Base-by-base conservation (phyloP, 192 early-diverging fungal species). In the Entomortierella lignicola region DNA sequence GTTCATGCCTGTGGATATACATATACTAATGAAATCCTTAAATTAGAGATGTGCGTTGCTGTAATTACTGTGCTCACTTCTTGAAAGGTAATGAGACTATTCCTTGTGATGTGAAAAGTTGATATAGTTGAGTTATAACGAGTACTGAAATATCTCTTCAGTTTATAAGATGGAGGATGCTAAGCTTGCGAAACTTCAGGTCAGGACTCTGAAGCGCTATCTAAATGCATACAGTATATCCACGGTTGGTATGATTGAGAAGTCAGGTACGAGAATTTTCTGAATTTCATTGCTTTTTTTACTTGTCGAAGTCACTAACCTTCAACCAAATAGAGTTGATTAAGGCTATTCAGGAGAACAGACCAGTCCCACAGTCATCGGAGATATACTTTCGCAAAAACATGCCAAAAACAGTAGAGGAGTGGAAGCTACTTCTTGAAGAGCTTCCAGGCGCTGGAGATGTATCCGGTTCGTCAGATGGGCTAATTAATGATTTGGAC, bases 161-260 rank as follows among this genome's bases (percentile, higher is more conserved):
- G 74, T 77, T 11, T 69, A 57, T 55, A 69, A 63, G 26, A 43
- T 77, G 29, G 74, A 77, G n/a, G 42, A 69, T 15, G 32, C 42
- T 0, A 50, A 55, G n/a, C 56, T 77, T 27, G 39, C 21, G 4
- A 63, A 60, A 18, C 66, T 77, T 20, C 69, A 62, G 32, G 69
- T 66, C 60, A 69, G 43, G 48, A 69, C 74, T 6, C 55, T 77
- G 21, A 77, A 77, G 61, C 43, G 66, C 0, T 77, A 77, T 34
- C 39, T 77, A 8, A 21, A 29, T 12, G 60, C 66, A 0, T 77
- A 77, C 66, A 69, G 69, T 30, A 77, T 69, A 10, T 56, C 66
- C 1, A 66, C 66, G 0, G 43, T 29, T 0, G 47, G 51, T 20
- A 77, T 77, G 66, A 20, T 77, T 1, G 64, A 67, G 44, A 77